Conservation (phyloP, 2,329 filamentous ascomycete genomes). For the Penicillium fuscoglaucum region DNA sequence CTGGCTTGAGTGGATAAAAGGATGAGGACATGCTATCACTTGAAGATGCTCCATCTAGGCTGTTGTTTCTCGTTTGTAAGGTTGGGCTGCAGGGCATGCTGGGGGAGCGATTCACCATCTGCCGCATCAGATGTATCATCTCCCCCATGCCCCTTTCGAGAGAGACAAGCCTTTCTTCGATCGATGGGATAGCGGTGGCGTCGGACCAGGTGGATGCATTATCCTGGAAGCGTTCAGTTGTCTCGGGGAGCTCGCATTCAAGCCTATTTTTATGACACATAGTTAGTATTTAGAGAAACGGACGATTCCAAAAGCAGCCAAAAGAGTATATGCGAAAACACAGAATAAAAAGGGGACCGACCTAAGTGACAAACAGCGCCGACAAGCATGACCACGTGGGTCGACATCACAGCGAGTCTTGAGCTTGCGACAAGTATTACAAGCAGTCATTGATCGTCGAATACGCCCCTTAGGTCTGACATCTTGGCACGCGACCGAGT, state of each 20-base stretch:
- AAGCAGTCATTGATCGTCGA: conserved; percentile 40
- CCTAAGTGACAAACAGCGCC: conserved; percentile 40
- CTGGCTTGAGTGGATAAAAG: conserved; percentile 31
- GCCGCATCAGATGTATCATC: conserved; percentile 37
- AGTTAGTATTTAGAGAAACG: conserved; percentile 9
- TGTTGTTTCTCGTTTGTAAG: conserved; percentile 23
- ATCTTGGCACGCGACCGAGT: conserved; percentile 27
- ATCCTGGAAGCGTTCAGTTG: conserved; percentile 36
- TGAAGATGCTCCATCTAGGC: conserved; percentile 27
- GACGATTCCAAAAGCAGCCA: too few species aligned
- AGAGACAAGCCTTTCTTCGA: conserved; percentile 36
- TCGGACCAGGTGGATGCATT: conserved; percentile 34
- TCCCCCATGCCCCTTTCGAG: conserved; percentile 37
- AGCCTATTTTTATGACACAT: conserved; percentile 21
- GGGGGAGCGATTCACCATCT: conserved; percentile 32
- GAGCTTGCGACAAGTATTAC: conserved; percentile 41
- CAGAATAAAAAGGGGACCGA: conserved; percentile 18
- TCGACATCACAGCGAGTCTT: conserved; percentile 41
- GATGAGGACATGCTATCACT: conserved; percentile 24
- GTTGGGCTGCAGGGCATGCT: conserved; percentile 20
- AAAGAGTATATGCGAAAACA: not conserved
- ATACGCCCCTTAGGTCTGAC: conserved; percentile 35
- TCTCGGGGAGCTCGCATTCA: conserved; percentile 38
- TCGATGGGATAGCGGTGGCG: conserved; percentile 34
- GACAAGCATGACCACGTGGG: conserved; percentile 38